Base-by-base conservation (phyloP, 1,139 yeast genomes). In the Pichia sp. region DNA sequence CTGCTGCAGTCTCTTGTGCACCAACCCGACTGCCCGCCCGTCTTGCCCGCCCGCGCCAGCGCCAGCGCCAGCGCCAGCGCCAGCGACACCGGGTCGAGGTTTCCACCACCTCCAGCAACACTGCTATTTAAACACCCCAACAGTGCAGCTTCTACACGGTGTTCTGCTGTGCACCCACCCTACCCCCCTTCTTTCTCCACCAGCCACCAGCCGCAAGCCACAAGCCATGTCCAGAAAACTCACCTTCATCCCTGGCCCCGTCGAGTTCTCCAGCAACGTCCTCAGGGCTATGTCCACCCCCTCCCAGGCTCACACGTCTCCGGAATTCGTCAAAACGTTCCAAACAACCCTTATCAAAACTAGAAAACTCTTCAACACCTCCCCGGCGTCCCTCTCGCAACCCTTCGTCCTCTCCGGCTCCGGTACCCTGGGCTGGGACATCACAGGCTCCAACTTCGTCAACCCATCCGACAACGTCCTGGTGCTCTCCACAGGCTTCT, bases 361-460 rank as follows among this genome's bases (percentile, higher is more conserved):
- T 61, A 78, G 97, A 60, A 76, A 72, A 56, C 68, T 90, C 56
- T 89, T 89, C 74, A 77, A 82, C 64, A 83, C 94, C n/a, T n/a
- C n/a, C n/a, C n/a, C 2, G 80, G 79, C 61, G n/a, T 67, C 79
- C 24, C 62, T 62, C 18, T 77, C 94, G 29, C 96, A 87, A 69
- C 88, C 92, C 8, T 77, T 85, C 56, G 86, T 90, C 22, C 66
- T 90, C 53, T 76, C 95, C 6, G 97, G 97, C 38, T 85, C 95
- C 3, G 97, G 97, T 50, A 88, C 97, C 38, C 75, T 90, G 47
- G 97, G 97, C 30, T 90, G 97, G 96, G 97, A 90, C 62, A 73
- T 90, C 53, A 84, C 80, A 42, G 95, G 85, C 38, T 76, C 95
- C 38, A 90, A 90, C 67, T 73, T 89, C 59, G 65, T 88, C 47